These are phyloP conservation scores for Abrus precatorius DNA, from an alignment of 306 rosid genomes.

Conservation along the genomic window DNA sequence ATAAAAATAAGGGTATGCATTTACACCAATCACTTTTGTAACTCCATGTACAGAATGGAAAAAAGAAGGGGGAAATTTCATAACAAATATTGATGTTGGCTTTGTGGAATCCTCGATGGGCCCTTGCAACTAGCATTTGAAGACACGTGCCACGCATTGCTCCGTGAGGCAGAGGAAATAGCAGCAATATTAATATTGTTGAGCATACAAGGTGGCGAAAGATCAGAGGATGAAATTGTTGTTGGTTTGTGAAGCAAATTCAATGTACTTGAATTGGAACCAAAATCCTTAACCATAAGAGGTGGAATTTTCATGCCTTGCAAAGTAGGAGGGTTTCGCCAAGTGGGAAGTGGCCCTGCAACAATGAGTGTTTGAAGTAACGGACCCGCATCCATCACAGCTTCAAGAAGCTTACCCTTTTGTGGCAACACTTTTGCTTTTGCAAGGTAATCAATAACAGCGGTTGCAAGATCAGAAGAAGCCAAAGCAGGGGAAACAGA, in stretches of 20 bases:
- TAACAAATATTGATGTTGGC: slow-evolving; percentile 50
- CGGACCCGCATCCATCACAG: slow-evolving; percentile 78
- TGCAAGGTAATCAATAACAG: slow-evolving; percentile 53
- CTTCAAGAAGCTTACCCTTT: slow-evolving; percentile 69
- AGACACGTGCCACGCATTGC: slow-evolving; percentile 41
- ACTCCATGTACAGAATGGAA: slow-evolving; percentile 34
- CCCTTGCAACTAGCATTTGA: slow-evolving; percentile 44
- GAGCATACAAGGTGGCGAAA: slow-evolving; percentile 41
- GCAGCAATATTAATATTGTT: slow-evolving; percentile 24
- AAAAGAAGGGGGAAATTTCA: neutral
- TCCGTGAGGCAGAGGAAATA: slow-evolving; percentile 50
- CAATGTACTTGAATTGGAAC: neutral
- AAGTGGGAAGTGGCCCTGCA: slow-evolving; percentile 79
- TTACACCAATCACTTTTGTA: slow-evolving; percentile 55
- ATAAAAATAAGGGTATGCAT: slow-evolving; percentile 53
- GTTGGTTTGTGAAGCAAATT: slow-evolving; percentile 16
- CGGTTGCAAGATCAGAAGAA: slow-evolving; percentile 48
- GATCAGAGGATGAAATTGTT: neutral
- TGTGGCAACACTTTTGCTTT: slow-evolving; percentile 65
- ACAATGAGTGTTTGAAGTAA: slow-evolving; percentile 66
- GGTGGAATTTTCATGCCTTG: slow-evolving; percentile 65
- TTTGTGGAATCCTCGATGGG: slow-evolving; percentile 58
- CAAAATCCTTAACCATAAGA: slow-evolving; percentile 47
- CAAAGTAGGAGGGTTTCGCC: slow-evolving; percentile 82
- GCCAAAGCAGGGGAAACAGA: slow-evolving; percentile 4